Conservation (phyloP, 192 early-diverging fungal genomes). For the Allomyces macrogynus region DNA sequence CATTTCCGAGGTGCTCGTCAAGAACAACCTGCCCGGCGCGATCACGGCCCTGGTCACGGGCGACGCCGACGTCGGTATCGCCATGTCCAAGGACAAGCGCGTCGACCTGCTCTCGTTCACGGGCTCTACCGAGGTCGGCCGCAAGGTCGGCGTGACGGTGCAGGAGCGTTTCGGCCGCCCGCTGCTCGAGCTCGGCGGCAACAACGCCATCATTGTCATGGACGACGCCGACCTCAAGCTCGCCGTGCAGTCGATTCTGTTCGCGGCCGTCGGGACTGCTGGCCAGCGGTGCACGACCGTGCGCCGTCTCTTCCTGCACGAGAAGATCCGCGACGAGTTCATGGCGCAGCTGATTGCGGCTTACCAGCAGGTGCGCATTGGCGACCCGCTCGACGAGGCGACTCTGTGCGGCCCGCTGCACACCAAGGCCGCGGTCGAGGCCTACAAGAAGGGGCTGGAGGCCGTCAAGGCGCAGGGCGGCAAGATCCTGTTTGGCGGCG, state of each 20-base stretch:
- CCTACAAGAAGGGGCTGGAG: conserved; percentile 49
- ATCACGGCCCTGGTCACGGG: conserved; percentile 68
- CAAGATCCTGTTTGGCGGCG: conserved; percentile 64
- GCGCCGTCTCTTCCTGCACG: conserved; percentile 71
- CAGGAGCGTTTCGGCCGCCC: conserved; percentile 72
- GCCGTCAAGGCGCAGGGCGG: conserved; percentile 68
- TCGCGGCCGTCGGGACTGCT: conserved; percentile 89
- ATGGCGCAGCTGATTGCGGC: conserved; percentile 57
- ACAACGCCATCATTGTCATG: conserved; percentile 86
- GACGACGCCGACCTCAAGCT: conserved; percentile 79
- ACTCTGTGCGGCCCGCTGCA: conserved; percentile 84
- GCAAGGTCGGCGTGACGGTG: conserved; percentile 55
- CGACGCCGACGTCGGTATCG: conserved; percentile 62
- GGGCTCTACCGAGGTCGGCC: conserved; percentile 58
- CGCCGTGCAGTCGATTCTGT: conserved; percentile 63
- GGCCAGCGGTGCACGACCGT: conserved; percentile 92
- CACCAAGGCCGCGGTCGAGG: conserved; percentile 57
- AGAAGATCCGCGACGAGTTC: conserved; percentile 67
- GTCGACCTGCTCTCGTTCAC: conserved; percentile 76
- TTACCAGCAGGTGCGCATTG: conserved; percentile 68
- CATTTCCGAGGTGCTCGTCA: conserved; percentile 55
- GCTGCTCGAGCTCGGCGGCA: conserved; percentile 80
- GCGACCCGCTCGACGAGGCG: conserved; percentile 62
- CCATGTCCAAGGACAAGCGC: conserved; percentile 44
- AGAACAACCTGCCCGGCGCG: conserved; percentile 59